These are phyloP conservation scores for Zymoseptoria pseudotritici DNA, from an alignment of 2,329 filamentous ascomycete genomes.

Conservation along the genomic window DNA sequence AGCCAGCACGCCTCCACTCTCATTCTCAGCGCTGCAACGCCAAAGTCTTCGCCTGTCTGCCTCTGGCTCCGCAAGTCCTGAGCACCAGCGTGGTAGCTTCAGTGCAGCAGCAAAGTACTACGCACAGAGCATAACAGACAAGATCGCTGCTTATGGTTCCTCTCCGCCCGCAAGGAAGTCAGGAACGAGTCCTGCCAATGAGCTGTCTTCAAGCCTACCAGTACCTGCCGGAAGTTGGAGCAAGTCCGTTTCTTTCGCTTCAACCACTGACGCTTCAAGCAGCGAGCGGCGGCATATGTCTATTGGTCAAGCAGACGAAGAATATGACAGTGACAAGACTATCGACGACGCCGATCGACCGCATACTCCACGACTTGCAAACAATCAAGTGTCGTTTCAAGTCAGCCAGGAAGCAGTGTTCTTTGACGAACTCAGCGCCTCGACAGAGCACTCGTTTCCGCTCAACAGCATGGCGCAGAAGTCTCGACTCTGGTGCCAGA, in stretches of 20 bases:
- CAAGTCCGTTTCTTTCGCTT: constrained; percentile 30
- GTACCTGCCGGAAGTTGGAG: constrained; percentile 41
- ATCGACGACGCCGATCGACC: constrained; percentile 31
- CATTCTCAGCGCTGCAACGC: constrained; percentile 16
- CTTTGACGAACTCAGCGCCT: constrained; percentile 39
- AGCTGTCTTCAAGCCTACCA: constrained; percentile 24
- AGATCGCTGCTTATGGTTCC: constrained; percentile 25
- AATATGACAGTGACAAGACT: constrained; percentile 28
- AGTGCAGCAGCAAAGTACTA: constrained; percentile 28
- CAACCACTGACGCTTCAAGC: constrained; percentile 27
- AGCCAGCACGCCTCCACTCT: constrained; percentile 23
- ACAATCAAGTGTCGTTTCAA: constrained; percentile 39
- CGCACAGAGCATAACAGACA: constrained; percentile 29
- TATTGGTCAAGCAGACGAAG: constrained; percentile 20
- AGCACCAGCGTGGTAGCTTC: constrained; percentile 28
- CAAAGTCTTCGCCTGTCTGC: constrained; percentile 17
- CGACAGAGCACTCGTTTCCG: constrained; percentile 42
- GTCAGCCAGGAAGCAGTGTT: constrained; percentile 52
- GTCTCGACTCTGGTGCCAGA: constrained; percentile 47
- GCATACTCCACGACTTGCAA: constrained; percentile 26
- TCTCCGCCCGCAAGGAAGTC: constrained; percentile 24
- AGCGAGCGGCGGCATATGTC: constrained; percentile 28
- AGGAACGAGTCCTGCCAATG: constrained; percentile 23
- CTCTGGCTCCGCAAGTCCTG: constrained; percentile 26
- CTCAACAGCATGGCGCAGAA: constrained; percentile 42